Percentiles rank a stretch among this genome's conserved stretches.
These are phyloP conservation scores for Trematosphaeria pertusa DNA, from an alignment of 2,329 filamentous ascomycete species.

Conservation along the genomic window DNA sequence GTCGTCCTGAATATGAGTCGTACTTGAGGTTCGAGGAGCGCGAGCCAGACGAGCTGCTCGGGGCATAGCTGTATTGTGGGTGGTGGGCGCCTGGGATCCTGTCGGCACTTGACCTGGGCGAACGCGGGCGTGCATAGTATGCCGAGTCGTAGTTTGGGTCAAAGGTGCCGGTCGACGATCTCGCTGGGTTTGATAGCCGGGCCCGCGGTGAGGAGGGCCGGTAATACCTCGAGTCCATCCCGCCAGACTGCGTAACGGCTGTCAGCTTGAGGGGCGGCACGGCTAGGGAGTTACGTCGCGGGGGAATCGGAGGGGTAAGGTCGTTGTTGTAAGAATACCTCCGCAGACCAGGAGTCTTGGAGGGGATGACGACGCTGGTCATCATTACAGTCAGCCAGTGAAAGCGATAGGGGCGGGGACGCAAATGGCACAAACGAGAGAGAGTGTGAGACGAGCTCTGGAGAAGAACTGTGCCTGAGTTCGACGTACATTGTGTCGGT, in stretches of 20 bases:
- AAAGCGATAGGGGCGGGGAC: slow-evolving; percentile 11
- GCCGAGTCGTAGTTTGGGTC: slow-evolving; percentile 42
- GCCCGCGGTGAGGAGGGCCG: slow-evolving; percentile 44
- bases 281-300: slow-evolving; percentile 32
- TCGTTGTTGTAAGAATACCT: slow-evolving; percentile 25
- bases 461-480: slow-evolving; percentile 31
- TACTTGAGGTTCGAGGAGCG: slow-evolving; percentile 43
- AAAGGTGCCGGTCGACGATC: slow-evolving; percentile 48
- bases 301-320: slow-evolving; percentile 30
- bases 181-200: slow-evolving; percentile 39
- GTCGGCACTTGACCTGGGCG: slow-evolving; percentile 45
- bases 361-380: slow-evolving; percentile 42
- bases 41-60: slow-evolving; percentile 34
- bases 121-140: slow-evolving; percentile 39
- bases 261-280: slow-evolving; percentile 30
- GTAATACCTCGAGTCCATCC: slow-evolving; percentile 45
- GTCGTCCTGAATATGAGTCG: slow-evolving; percentile 54
- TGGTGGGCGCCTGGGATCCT: slow-evolving; percentile 36
- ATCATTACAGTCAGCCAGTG: slow-evolving; percentile 39
- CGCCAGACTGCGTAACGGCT: slow-evolving; percentile 26
- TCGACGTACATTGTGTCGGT: slow-evolving; percentile 45
- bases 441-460: slow-evolving; percentile 25
- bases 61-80: slow-evolving; percentile 26
- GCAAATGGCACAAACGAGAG: slow-evolving; percentile 25
- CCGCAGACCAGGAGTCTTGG: slow-evolving; percentile 24